These are phyloP conservation scores for Fusarium euwallaceae DNA, from an alignment of 2,329 filamentous ascomycete species.

Conservation along the genomic window DNA sequence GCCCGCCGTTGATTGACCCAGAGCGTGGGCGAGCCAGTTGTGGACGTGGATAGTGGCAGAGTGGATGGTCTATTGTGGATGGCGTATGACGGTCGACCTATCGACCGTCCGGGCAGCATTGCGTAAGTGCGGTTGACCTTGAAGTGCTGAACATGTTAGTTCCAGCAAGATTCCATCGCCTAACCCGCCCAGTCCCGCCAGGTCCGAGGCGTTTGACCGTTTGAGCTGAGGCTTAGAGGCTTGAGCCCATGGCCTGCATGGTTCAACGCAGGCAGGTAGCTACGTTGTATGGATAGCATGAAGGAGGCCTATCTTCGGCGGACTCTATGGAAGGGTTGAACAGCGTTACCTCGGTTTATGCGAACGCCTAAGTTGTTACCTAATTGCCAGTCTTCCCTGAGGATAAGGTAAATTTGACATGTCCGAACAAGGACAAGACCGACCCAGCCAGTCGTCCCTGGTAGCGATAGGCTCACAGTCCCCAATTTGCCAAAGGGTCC, in stretches of 20 bases:
- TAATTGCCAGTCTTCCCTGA: slow-evolving; percentile 15
- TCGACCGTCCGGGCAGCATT: slow-evolving; percentile 33
- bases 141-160: slow-evolving; percentile 5
- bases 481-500: slow-evolving; percentile 26
- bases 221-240: slow-evolving; percentile 14
- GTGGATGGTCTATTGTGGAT: slow-evolving; percentile 38
- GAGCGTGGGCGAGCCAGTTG: slow-evolving; percentile 28
- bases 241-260: slow-evolving; percentile 16
- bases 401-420: slow-evolving; percentile 33
- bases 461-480: slow-evolving; percentile 29
- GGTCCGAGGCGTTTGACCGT: slow-evolving; percentile 16
- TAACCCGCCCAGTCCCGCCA: slow-evolving; percentile 6
- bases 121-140: slow-evolving; percentile 36
- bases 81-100: slow-evolving; percentile 28
- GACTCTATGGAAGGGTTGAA: slow-evolving; percentile 26
- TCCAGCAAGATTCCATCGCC: neutral
- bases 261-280: neutral
- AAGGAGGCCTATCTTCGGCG: slow-evolving; percentile 3
- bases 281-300: neutral
- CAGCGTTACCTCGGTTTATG: slow-evolving; percentile 35
- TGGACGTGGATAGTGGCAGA: slow-evolving; percentile 29
- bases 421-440: slow-evolving; percentile 28
- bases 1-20: slow-evolving; percentile 7
- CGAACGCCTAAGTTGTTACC: slow-evolving; percentile 19
- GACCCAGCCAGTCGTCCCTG: slow-evolving; percentile 31